A percentile compares a stretch with the other conserved stretches of the same genome.
These are phyloP conservation scores for Talaromyces sp. DNA, from an alignment of 2,329 filamentous ascomycete species.

Conservation along the genomic window DNA sequence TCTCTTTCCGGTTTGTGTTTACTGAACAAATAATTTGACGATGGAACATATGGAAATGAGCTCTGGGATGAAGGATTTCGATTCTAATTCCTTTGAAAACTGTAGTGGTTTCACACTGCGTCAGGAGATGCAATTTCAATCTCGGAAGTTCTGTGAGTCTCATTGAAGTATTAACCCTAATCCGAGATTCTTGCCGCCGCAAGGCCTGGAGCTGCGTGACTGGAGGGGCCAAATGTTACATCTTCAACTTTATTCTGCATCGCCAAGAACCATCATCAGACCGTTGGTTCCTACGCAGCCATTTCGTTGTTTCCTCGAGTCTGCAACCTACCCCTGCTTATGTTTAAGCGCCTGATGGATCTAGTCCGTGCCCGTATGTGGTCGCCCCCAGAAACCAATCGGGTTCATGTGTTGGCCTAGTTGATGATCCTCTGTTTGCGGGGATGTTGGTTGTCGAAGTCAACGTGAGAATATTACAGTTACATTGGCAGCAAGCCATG, in stretches of 20 bases:
- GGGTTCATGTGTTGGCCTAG: neutral
- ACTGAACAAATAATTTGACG: neutral
- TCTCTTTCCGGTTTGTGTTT: neutral
- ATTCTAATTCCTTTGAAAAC: no score
- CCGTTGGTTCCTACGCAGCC: neutral
- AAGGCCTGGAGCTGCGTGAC: neutral
- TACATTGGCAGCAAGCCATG: slow-evolving; percentile 1
- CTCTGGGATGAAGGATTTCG: neutral
- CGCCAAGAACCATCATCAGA: slow-evolving; percentile 1
- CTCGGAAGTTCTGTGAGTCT: neutral
- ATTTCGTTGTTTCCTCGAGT: neutral
- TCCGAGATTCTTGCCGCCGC: neutral
- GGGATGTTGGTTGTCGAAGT: neutral
- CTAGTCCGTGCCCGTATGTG: neutral
- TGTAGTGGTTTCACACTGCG: no score
- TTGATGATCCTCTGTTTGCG: neutral
- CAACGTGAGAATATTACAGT: slow-evolving; percentile 3
- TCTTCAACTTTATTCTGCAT: neutral
- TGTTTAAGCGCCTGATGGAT: neutral
- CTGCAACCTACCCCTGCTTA: neutral
- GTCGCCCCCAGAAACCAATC: neutral
- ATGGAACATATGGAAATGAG: neutral
- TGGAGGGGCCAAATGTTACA: neutral
- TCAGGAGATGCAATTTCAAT: no score
- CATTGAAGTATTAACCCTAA: neutral